Percentiles rank a stretch among this genome's conserved stretches.
phyloP scores from a whole-genome alignment of 2,329 filamentous ascomycete species.

The Ophiostoma fasciatum region DNA sequence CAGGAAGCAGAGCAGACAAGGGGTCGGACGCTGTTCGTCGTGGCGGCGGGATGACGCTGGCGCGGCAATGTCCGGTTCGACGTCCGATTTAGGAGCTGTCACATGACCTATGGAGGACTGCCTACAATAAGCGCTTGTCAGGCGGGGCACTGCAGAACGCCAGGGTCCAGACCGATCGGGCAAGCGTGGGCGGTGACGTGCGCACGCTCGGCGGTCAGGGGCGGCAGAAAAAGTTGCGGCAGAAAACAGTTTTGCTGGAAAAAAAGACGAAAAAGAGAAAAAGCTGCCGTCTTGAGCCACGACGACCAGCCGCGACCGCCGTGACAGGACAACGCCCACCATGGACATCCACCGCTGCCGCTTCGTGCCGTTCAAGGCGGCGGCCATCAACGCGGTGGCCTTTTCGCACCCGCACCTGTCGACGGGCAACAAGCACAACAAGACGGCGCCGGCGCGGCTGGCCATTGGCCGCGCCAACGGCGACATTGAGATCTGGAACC shows the following conservation, averaged over 20 bases:
- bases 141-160: no score
- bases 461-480: slow-evolving; percentile 88
- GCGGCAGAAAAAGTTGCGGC: neutral
- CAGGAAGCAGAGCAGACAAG: no score
- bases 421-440: slow-evolving; percentile 29
- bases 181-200: neutral
- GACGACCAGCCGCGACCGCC: no score
- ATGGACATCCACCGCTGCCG: slow-evolving; percentile 98
- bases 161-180: no score
- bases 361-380: slow-evolving; percentile 84
- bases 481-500: slow-evolving; percentile 97
- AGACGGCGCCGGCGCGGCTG: slow-evolving; percentile 51
- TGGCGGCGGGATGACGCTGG: no score
- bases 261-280: neutral
- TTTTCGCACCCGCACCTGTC: slow-evolving; percentile 61
- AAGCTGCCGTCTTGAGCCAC: no score
- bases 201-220: neutral
- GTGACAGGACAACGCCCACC: neutral
- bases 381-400: slow-evolving; percentile 84
- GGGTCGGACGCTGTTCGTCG: no score
- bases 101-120: no score
- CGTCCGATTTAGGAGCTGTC: no score
- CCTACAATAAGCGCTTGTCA: no score
- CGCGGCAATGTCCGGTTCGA: no score
- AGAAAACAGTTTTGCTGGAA: slow-evolving; percentile 1